Percentiles rank a stretch among this genome's conserved stretches.
Evolutionary conservation across 495 filamentous ascomycete species (phyloP).

Genomic region (Letharia columbiana): DNA sequence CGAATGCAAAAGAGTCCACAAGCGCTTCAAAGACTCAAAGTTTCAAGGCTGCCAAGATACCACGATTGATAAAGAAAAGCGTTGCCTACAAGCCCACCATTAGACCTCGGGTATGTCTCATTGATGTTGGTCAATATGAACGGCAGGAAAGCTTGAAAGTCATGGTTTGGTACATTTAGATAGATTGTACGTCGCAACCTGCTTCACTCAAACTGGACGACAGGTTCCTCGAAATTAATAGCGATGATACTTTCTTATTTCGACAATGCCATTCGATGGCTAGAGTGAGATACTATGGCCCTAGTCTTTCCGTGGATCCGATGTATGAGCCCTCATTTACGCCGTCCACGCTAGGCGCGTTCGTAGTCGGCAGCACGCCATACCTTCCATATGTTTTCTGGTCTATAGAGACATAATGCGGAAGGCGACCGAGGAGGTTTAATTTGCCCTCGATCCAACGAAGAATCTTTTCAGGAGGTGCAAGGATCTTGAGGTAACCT

Average conservation of each 20-base stretch:
- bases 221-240: neutral
- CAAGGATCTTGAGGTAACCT: constrained; percentile 76
- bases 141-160: neutral
- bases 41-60: too few relatives aligned
- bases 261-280: neutral
- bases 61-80: too few relatives aligned
- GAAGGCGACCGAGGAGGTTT: constrained; percentile 70
- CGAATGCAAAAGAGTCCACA: too few relatives aligned
- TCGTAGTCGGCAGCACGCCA: constrained; percentile 67
- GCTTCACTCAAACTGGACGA: neutral
- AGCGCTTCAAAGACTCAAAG: too few relatives aligned
- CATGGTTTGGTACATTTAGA: neutral
- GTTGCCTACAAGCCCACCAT: too few relatives aligned
- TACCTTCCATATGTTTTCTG: constrained; percentile 96
- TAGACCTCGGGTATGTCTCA: too few relatives aligned
- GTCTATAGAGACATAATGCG: constrained; percentile 85
- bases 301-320: constrained; percentile 56
- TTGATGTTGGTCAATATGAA: neutral
- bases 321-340: constrained; percentile 40
- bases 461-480: constrained; percentile 71
- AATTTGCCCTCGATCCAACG: constrained; percentile 78
- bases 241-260: neutral
- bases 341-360: constrained; percentile 26
- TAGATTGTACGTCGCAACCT: neutral
- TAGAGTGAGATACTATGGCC: constrained; percentile 34